Evolutionary conservation across 805 yeast genomes (phyloP), one percentile per base, ranked within the genome.

Genomic region (Tetrapisispora phaffii): DNA sequence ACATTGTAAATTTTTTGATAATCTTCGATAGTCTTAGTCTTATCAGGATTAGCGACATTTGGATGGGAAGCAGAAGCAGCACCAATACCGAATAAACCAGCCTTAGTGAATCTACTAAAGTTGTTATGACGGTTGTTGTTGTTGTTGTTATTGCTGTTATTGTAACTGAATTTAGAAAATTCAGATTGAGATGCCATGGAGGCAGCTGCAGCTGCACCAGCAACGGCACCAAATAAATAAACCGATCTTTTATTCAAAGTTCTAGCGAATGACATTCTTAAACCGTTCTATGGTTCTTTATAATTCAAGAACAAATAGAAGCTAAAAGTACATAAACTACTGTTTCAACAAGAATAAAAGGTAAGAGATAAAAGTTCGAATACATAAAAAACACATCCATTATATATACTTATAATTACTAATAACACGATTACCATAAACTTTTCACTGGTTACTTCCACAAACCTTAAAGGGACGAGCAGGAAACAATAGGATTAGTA

Each of bases 1-100:
- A 79, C 93, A 67, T 77, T 80, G 67, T 79, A 90, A 48, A 77
- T 77, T 47, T 68, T 56, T 63, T 74, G 88, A 60, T 74, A 88
- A 51, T 83, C 85, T 12, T 71, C 68, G 42, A 35, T 38, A 19
- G 48, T 55, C 52, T 40, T 51, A 7, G 55, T 69, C 56, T 56
- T 67, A 44, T 41, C 59, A 41, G 20, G 51, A 36, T 45, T 24
- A 1, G 70, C 73, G 4, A 3, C 19, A 19, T 38, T 38, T 8
- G 63, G 59, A 37, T 70, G 63, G 3, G 66, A 55, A 26, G 63
- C 60, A 7, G 67, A 60, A 12, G 72, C 71, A 23, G 66, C 56
- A 7, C 73, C 66, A 24, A 8, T n/a, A 38, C 41, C 41, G 17
- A 38, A 38, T 19, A 62, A 58, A 29, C 60, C 50, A 24, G 67